Evolutionary conservation across 1,284 basidiomycete species (phyloP), one percentile per base, ranked within the genome.

Genomic region (Rugosomyces carneus): DNA sequence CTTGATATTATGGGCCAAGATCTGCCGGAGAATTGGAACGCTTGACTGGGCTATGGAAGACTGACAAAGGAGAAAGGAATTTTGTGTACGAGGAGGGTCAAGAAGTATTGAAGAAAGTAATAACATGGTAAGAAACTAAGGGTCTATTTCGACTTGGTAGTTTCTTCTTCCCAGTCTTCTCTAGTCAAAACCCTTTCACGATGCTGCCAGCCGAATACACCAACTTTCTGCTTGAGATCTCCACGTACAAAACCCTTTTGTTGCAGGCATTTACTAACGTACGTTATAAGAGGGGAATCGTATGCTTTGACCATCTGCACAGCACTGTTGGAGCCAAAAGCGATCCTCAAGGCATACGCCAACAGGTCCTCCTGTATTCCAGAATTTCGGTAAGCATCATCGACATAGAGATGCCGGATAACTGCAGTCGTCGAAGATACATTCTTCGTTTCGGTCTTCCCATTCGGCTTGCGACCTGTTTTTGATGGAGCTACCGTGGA

Each of bases 391-490:
- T 79, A 87, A 5, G 67, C 70, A 47, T 81, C 78, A 42, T 87
- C 81, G 32, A 89, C 76, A 55, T 78, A 82, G 59, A 90, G 80
- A 60, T 91, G 89, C 21, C 87, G 78, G 50, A 92, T 81, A n/a
- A 73, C 69, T 7, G 81, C 85, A 11, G 70, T 68, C n/a, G n/a
- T n/a, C 21, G 62, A 57, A 8, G 75, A 66, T 13, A 71, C 37
- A 66, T 66, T 26, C 58, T 65, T 40, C 54, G 48, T 42, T 56
- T 58, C 47, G 49, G 42, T 47, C 55, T 36, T 53, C 45, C 37
- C 55, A 55, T 48, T 57, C 56, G 50, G 52, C 55, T 37, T 63
- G 21, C 21, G 21, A 23, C 4, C 21, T 7, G 7, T 23, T 4
- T 23, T 23, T 23, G 21, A 23, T 23, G 21, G 21, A 23, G 7